Percentiles rank a stretch among this genome's conserved stretches.
Conservation (phyloP, 1,284 basidiomycete genomes). For the Lignosus rhinocerotis region DNA sequence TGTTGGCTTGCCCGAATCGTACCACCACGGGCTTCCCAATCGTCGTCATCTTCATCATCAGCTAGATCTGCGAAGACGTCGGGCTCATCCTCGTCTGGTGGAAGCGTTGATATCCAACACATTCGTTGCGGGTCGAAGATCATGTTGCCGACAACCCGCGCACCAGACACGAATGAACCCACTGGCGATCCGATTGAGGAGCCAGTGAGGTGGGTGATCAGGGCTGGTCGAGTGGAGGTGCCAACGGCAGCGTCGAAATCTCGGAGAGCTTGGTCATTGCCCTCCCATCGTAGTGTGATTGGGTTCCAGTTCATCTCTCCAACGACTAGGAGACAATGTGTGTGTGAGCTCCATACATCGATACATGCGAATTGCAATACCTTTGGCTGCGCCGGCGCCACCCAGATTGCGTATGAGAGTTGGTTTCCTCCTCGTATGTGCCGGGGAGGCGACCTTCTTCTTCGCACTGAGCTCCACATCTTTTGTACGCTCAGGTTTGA, state of each 20-base stretch:
- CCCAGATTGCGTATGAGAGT: constrained; percentile 88
- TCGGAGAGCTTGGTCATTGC: constrained; percentile 87
- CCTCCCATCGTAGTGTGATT: constrained; percentile 87
- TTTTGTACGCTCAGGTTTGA: constrained; percentile 23
- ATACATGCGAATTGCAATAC: constrained; percentile 44
- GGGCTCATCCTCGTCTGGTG: constrained; percentile 89
- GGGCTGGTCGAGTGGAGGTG: constrained; percentile 88
- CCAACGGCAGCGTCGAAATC: constrained; percentile 86
- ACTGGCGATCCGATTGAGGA: constrained; percentile 79
- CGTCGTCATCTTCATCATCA: constrained; percentile 81
- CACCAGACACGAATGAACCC: constrained; percentile 73
- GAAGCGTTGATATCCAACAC: constrained; percentile 88
- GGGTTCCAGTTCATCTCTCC: constrained; percentile 99
- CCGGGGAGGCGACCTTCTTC: constrained; percentile 51
- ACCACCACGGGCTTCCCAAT: constrained; percentile 69
- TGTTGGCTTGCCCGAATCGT: constrained; percentile 74
- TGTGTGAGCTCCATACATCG: not conserved
- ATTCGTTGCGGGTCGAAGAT: constrained; percentile 91
- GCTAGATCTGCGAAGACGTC: constrained; percentile 90
- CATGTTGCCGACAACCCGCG: constrained; percentile 94
- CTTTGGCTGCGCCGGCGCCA: constrained; percentile 70
- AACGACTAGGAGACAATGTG: constrained; percentile 53
- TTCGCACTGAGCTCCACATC: constrained; percentile 41
- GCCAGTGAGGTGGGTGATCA: constrained; percentile 89
- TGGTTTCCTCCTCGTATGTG: constrained; percentile 65